A percentile compares a stretch with the other conserved stretches of the same genome.
phyloP scores from a whole-genome alignment of 345 rosid species.

The Sonneratia alba region DNA sequence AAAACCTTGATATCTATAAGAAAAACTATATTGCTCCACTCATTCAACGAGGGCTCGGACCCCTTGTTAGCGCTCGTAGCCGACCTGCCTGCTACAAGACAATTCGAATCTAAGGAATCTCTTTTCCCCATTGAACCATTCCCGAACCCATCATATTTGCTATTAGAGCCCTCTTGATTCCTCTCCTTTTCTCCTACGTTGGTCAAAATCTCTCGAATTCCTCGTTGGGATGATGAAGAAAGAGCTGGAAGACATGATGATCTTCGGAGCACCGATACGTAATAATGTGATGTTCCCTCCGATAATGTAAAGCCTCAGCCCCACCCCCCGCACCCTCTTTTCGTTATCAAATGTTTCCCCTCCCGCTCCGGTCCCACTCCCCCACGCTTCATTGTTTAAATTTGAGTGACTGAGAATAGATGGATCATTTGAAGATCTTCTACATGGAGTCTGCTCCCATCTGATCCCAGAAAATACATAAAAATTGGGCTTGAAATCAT shows the following conservation, averaged over 20 bases:
- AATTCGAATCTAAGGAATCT: no score
- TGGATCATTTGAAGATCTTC: no score
- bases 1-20: no score
- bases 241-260: neutral
- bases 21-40: no score
- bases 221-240: neutral
- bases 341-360: neutral
- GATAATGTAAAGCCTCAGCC: neutral
- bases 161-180: neutral
- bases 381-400: neutral
- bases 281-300: conserved; percentile 2
- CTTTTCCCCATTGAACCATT: no score
- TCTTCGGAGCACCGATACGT: neutral
- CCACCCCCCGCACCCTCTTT: neutral
- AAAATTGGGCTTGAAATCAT: neutral
- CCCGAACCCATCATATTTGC: no score
- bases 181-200: neutral
- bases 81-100: no score
- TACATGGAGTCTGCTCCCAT: no score
- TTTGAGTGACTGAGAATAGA: neutral
- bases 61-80: no score
- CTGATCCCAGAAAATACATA: neutral
- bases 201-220: neutral
- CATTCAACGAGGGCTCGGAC: no score
- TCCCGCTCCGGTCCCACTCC: neutral